Evolutionary conservation across 805 yeast species (phyloP), one percentile per base, ranked within the genome.

Genomic region (Candida tallmaniae): DNA sequence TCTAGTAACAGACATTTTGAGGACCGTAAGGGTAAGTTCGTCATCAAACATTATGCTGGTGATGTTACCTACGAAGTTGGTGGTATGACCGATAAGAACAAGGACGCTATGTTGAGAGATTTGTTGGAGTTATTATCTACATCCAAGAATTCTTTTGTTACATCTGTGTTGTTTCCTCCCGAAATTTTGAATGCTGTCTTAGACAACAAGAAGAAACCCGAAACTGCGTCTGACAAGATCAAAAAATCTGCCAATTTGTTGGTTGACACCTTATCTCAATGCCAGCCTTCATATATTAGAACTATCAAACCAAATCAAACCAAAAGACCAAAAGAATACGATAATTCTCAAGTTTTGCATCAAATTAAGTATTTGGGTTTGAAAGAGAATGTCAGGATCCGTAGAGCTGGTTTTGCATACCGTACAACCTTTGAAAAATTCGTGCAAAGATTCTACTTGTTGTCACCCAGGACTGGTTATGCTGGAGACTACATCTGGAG

Each of bases 371-470:
- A 93, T 59, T 71, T 93, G 46, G 98, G 98, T 56, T 69, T 93
- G 59, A 93, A 93, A 54, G 98, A 93, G 60, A 93, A 93, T 59
- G 97, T 93, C 32, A 77, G 97, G 44, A 93, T 93, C 47, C 79
- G 98, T 70, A 83, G 98, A 68, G 97, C 98, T 0, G 98, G 98
- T 31, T 93, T 93, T 60, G 98, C 98, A 1, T 93, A 89, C 53
- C 81, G 98, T 62, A 95, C 94, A 46, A 85, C 96, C 0, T 93
- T 88, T 60, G 97, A 93, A 40, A 89, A 89, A 58, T 93, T 93
- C 54, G 96, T 87, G 12, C 96, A 93, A 60, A 73, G 97, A 52
- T 93, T 93, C 56, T 90, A 87, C 56, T 63, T 93, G 34, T 66
- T 93, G 30, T 87, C 97, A 1, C 78, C 88, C 4, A 76, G 79